Evolutionary conservation across 495 filamentous ascomycete genomes (phyloP), one percentile per base, ranked within the genome.

Genomic region (Daldinia bambusicola): DNA sequence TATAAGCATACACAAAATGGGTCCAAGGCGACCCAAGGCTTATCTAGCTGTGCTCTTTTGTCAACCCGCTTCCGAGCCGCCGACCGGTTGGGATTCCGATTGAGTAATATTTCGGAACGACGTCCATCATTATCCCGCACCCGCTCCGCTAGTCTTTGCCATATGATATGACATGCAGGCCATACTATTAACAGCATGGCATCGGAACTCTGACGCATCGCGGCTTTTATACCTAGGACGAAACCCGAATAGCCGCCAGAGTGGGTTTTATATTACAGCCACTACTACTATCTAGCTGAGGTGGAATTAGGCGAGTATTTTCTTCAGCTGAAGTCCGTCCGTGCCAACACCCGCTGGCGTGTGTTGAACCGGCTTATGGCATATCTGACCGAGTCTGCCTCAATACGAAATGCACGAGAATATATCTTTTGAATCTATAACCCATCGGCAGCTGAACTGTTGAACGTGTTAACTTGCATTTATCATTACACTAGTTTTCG

Each of bases 81-180:
- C 43, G 32, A 45, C 30, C 61, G 65, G 61, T 41, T 65, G 41
- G 41, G 57, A 40, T 66, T 73, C 66, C 58, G 57, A 73, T 66
- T 63, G 61, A 53, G 34, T 41, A 50, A 43, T 32, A 51, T 30
- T 50, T 50, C n/a, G 34, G 61, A 60, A 62, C 45, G 53, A 55
- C 38, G 31, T 32, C 51, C 31, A 55, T 43, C 51, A 38, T 18
- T 34, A 30, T 63, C 55, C 66, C 66, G 53, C 34, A 66, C 38
- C 61, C 45, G 57, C 57, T 45, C 65, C 62, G 57, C 66, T 58
- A 63, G 32, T 58, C 10, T 14, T 56, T 55, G 38, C 45, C 45
- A 60, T 60, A 65, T 30, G 63, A 60, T 55, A 34, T 69, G 51
- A 57, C 66, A 66, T 66, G 61, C 56, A 62, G 65, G 56, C 70